Evolutionary conservation across 2,329 filamentous ascomycete species (phyloP), one percentile per base, ranked within the genome.

Genomic region (Lecanosticta acicola): DNA sequence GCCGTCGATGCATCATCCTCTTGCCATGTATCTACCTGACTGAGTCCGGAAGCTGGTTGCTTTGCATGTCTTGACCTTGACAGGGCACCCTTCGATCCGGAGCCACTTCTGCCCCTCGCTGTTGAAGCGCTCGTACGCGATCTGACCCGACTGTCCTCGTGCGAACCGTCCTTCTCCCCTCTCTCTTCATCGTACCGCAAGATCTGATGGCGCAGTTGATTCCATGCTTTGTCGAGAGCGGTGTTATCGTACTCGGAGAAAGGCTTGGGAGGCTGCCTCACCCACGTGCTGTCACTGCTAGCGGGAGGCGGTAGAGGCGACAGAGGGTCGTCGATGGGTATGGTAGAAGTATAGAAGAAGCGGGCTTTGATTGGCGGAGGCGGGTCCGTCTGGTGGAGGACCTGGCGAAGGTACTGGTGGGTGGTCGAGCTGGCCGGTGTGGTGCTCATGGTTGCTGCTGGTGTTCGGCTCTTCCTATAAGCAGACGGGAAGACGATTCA

Each of bases 291-390:
- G 5, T 56, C 51, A n/a, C 51, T 57, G 7, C 50, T 50, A 3
- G 57, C 54, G 9, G 64, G 59, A 10, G 65, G 63, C 10, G 65
- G 65, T 2, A 67, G 47, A 1, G 66, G 62, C 4, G 64, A 66
- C n/a, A 68, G 59, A 16, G 66, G 65, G 50, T 68, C 65, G 50
- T 68, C 66, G 36, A 68, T 65, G 17, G 64, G 59, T 5, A 67
- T 51, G 4, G 59, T 56, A 5, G 58, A 61, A 33, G 62, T 59
- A 43, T 68, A 67, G 59, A 68, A 68, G 57, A 65, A 68, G 29
- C 65, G 58, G 20, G 62, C 63, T 17, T 56, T 44, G 17, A 66
- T 52, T 1, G 65, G 56, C 7, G 66, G 65, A 21, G 66, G 65
- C 11, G 62, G 50, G 26, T 65, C 60, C 39, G 55, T 49, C 21